These are phyloP conservation scores for Aspergillus oerlinghausenensis DNA, from an alignment of 2,329 filamentous ascomycete species.

Conservation along the genomic window DNA sequence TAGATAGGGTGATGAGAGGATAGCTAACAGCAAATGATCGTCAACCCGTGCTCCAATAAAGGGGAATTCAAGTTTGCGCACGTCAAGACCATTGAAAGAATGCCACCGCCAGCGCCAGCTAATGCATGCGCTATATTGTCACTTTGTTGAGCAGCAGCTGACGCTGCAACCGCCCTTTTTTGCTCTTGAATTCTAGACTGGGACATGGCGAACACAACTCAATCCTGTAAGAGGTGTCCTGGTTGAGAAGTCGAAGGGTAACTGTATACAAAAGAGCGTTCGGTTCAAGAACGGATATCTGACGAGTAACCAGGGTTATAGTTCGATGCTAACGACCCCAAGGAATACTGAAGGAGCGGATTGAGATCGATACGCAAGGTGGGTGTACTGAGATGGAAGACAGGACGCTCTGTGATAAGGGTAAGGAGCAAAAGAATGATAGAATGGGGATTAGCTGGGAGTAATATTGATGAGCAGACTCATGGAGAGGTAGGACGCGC, in stretches of 20 bases:
- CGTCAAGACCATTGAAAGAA: slow-evolving; percentile 94
- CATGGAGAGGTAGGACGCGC: slow-evolving; percentile 2
- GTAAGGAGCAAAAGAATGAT: slow-evolving; percentile 6
- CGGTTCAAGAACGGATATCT: not conserved
- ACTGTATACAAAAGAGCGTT: not conserved
- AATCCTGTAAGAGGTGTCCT: not conserved
- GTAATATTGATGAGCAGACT: not conserved
- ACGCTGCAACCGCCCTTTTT: slow-evolving; percentile 43
- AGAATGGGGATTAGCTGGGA: slow-evolving; percentile 4
- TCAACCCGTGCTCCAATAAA: slow-evolving; percentile 8
- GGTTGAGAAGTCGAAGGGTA: not conserved
- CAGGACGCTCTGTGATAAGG: not conserved
- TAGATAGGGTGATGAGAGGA: slow-evolving; percentile 94
- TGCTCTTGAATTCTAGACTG: slow-evolving; percentile 34
- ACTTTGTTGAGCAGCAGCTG: slow-evolving; percentile 71
- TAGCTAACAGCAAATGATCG: slow-evolving; percentile 55
- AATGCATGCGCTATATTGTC: slow-evolving; percentile 97
- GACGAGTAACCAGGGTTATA: not conserved
- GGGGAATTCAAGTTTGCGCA: slow-evolving; percentile 40
- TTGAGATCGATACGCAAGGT: not conserved
- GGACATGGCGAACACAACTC: slow-evolving; percentile 31
- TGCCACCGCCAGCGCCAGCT: slow-evolving; percentile 85
- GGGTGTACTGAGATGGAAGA: slow-evolving; percentile 4
- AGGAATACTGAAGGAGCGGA: not conserved
- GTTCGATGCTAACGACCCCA: not conserved